Conservation (phyloP, 2,329 filamentous ascomycete genomes). For the Colletotrichum sp. region DNA sequence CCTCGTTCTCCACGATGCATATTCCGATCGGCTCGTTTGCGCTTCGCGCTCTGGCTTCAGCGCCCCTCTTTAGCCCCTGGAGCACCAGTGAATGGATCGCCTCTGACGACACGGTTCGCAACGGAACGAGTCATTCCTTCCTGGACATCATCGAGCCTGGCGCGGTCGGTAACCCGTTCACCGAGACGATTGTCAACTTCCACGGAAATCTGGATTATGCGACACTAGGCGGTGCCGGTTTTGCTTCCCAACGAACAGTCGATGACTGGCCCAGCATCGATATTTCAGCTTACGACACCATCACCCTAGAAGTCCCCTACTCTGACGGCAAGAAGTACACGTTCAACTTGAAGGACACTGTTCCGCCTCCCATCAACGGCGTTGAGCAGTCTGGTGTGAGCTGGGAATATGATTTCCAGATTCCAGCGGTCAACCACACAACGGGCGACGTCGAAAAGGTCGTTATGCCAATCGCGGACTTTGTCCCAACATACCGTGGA, state of each 20-base stretch:
- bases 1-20: background rate
- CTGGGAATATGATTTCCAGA: slow-evolving; percentile 74
- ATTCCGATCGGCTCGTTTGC: background rate
- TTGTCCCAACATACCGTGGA: slow-evolving; percentile 77
- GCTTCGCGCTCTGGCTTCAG: background rate
- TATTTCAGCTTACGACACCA: slow-evolving; percentile 65
- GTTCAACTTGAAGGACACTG: slow-evolving; percentile 74
- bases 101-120: slow-evolving; percentile 78
- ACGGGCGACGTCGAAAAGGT: slow-evolving; percentile 39
- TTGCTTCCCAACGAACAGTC: slow-evolving; percentile 77
- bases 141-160: slow-evolving; percentile 37
- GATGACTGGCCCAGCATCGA: slow-evolving; percentile 65
- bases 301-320: slow-evolving; percentile 56
- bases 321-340: slow-evolving; percentile 74
- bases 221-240: slow-evolving; percentile 80
- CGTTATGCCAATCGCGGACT: slow-evolving; percentile 65
- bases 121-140: slow-evolving; percentile 67
- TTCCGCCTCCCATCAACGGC: slow-evolving; percentile 64
- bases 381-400: slow-evolving; percentile 73
- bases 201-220: slow-evolving; percentile 74
- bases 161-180: slow-evolving; percentile 20
- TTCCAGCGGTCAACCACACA: slow-evolving; percentile 21
- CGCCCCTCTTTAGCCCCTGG: slow-evolving; percentile 56
- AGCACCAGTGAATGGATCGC: slow-evolving; percentile 65
- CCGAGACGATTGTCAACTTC: slow-evolving; percentile 56